Conservation (phyloP, 2,329 filamentous ascomycete species). For the Trichoderma citrinoviride region DNA sequence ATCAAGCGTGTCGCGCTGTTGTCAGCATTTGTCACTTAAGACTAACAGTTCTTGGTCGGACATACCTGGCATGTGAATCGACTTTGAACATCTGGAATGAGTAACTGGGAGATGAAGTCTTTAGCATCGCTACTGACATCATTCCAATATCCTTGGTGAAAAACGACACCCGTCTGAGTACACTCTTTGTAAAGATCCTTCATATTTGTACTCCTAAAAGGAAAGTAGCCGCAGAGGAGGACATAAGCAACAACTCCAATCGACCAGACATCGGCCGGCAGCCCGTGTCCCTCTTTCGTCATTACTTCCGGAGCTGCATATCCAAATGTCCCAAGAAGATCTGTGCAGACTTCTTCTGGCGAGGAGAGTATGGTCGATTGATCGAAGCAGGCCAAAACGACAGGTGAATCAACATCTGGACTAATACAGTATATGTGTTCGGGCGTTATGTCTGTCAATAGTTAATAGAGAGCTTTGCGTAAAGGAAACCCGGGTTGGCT, state of each 20-base stretch:
- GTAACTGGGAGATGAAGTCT: neutral
- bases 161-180: neutral
- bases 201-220: neutral
- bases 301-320: neutral
- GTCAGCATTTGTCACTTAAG: no score
- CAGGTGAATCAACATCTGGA: neutral
- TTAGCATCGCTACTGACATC: neutral
- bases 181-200: neutral
- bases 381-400: neutral
- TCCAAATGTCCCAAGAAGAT: neutral
- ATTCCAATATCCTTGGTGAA: neutral
- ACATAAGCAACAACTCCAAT: neutral
- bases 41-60: no score
- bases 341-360: neutral
- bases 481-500: neutral
- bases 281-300: neutral
- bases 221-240: neutral
- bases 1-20: no score
- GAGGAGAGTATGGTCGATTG: neutral
- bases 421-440: neutral
- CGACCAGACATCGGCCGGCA: neutral
- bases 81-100: neutral
- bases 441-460: neutral
- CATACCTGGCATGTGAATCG: neutral
- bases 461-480: neutral